These are phyloP conservation scores for Eucalyptus urophylla DNA, from an alignment of 345 rosid genomes.

Conservation along the genomic window DNA sequence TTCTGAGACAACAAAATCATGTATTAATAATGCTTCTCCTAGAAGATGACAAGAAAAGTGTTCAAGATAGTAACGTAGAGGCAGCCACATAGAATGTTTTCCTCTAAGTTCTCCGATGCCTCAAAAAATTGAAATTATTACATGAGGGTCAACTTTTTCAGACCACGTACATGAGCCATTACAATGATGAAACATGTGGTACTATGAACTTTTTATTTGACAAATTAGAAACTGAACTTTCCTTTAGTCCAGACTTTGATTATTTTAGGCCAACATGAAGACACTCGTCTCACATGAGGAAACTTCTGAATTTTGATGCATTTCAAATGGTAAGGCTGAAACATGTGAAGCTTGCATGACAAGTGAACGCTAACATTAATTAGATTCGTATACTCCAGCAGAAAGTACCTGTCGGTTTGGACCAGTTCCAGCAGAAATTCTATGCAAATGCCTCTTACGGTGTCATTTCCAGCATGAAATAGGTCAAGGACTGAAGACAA, in stretches of 20 bases:
- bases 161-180: not conserved
- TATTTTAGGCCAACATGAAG: not conserved
- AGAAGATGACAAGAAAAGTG: not conserved
- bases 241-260: not conserved
- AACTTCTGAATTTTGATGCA: not conserved
- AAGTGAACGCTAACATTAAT: not conserved
- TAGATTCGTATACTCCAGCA: not conserved
- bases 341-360: not conserved
- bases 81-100: not conserved
- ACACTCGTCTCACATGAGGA: not conserved
- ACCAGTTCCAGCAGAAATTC: constrained; percentile 44
- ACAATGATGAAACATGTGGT: not conserved
- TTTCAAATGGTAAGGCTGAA: not conserved
- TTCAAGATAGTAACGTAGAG: not conserved
- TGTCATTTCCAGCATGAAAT: constrained; percentile 45
- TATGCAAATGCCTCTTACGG: constrained; percentile 32
- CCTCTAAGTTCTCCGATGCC: not conserved
- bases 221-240: not conserved
- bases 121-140: not conserved
- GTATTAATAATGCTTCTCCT: not conserved
- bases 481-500: constrained; percentile 39
- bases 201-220: not conserved
- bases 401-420: constrained; percentile 39
- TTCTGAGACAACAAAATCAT: constrained; percentile 14
- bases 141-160: not conserved